Base-by-base conservation (phyloP, 148 eudicot species). In the Amaranthus cruentus region DNA sequence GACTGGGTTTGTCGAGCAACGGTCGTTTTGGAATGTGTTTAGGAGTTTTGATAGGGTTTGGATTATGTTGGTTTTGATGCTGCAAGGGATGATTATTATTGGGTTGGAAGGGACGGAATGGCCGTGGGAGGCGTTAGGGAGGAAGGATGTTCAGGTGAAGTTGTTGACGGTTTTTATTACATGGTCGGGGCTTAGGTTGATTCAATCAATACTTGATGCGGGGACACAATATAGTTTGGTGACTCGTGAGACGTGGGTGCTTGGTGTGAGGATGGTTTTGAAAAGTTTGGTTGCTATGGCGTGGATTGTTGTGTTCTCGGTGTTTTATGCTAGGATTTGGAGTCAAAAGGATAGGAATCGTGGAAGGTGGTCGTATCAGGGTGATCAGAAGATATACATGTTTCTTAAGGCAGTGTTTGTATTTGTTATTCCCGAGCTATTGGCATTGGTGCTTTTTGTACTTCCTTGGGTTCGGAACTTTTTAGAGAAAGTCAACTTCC, bases 221-320 rank as follows among this genome's bases (percentile, higher is more conserved):
- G 98, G 98, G 15, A 89, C 89, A 50, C 97, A 94, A 82, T 94
- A 94, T 77, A 91, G 97, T 78, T 79, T 94, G 79, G 90, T 94
- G 62, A 73, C 84, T 2, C 80, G 89, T 68, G 88, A 91, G 74
- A 91, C 78, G 7, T 72, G 69, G 79, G 82, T 82, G 91, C 78
- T 88, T 63, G 90, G 87, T 38, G 82, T 91, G 68, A 91, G 98
- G 79, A 94, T 94, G 98, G 90, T 89, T 66, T 74, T 94, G 56
- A 94, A 94, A 85, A 79, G 87, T 55, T n/a, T 89, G 78, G 97
- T 89, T 67, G 92, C 98, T 28, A 9, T 83, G 28, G 83, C 89
- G 53, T 94, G 98, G 98, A 85, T 78, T 51, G 77, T 88, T 54
- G 93, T 94, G 54, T 94, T 94, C 76, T 80, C 87, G 3, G 87